phyloP scores from a whole-genome alignment of 257 asterid species.

The Pogostemon cablin region DNA sequence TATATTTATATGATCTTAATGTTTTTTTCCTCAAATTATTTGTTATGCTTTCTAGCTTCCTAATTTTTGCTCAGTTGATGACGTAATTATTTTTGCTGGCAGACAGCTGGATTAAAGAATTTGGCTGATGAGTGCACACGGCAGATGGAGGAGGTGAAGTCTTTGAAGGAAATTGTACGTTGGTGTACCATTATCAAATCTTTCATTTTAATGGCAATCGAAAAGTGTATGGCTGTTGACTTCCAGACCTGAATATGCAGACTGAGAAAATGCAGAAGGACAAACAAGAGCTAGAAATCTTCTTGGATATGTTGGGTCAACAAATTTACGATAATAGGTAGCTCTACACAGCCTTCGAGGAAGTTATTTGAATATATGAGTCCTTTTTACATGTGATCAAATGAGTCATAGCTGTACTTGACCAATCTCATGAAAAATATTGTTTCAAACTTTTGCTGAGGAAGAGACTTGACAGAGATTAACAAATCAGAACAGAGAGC shows the following conservation, averaged over 20 bases:
- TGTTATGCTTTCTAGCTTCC: conserved; percentile 18
- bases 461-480: conserved; percentile 72
- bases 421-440: conserved; percentile 27
- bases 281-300: conserved; percentile 70
- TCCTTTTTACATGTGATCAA: too few species aligned
- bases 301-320: conserved; percentile 86
- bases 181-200: conserved; percentile 21
- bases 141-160: conserved; percentile 66
- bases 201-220: conserved; percentile 22
- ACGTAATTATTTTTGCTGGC: conserved; percentile 40
- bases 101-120: conserved; percentile 72
- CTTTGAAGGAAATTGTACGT: conserved; percentile 72
- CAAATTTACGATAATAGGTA: conserved; percentile 87
- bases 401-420: neutral
- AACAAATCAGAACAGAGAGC: conserved; percentile 86
- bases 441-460: conserved; percentile 39
- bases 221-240: conserved; percentile 33
- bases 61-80: conserved; percentile 21
- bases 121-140: conserved; percentile 57
- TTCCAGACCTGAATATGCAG: conserved; percentile 50
- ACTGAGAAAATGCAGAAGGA: conserved; percentile 82
- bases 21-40: neutral
- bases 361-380: neutral
- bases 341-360: conserved; percentile 13
- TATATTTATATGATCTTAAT: conserved; percentile 6